A percentile compares a stretch with the other conserved stretches of the same genome.
Evolutionary conservation across 768 basidiomycete species (phyloP).

Genomic region (Boletus rufocinnamomeus): DNA sequence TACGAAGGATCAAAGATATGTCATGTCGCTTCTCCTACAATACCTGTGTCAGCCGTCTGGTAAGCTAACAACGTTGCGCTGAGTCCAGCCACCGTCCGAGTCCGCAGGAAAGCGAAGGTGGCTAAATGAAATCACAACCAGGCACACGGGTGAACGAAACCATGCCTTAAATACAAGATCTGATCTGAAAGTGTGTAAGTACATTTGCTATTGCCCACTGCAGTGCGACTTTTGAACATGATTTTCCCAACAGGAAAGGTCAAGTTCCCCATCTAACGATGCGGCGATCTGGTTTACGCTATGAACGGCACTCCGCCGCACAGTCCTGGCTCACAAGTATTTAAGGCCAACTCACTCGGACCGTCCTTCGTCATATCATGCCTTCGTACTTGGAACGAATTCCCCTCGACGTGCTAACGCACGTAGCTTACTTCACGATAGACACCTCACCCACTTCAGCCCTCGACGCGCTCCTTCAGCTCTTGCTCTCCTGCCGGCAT

Average conservation of each 20-base stretch:
- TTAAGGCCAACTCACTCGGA: slow-evolving; percentile 22
- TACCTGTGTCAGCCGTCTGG: slow-evolving; percentile 25
- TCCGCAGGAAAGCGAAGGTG: slow-evolving; percentile 33
- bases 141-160: slow-evolving; percentile 32
- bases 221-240: slow-evolving; percentile 31
- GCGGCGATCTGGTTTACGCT: slow-evolving; percentile 37
- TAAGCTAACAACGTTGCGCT: slow-evolving; percentile 13
- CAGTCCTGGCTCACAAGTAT: slow-evolving; percentile 24
- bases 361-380: slow-evolving; percentile 38
- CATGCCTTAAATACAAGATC: slow-evolving; percentile 38
- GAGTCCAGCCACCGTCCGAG: slow-evolving; percentile 25
- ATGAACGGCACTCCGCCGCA: slow-evolving; percentile 36
- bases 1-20: slow-evolving; percentile 19
- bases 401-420: slow-evolving; percentile 58
- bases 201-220: slow-evolving; percentile 31
- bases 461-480: slow-evolving; percentile 43
- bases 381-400: slow-evolving; percentile 47
- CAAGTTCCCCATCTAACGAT: slow-evolving; percentile 34
- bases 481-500: slow-evolving; percentile 48
- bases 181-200: slow-evolving; percentile 36
- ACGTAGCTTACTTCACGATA: slow-evolving; percentile 52
- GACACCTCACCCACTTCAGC: slow-evolving; percentile 40
- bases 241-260: slow-evolving; percentile 41
- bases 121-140: slow-evolving; percentile 40
- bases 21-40: slow-evolving; percentile 28